Conservation (phyloP, 306 rosid species). For the Dalbergia cultrata region DNA sequence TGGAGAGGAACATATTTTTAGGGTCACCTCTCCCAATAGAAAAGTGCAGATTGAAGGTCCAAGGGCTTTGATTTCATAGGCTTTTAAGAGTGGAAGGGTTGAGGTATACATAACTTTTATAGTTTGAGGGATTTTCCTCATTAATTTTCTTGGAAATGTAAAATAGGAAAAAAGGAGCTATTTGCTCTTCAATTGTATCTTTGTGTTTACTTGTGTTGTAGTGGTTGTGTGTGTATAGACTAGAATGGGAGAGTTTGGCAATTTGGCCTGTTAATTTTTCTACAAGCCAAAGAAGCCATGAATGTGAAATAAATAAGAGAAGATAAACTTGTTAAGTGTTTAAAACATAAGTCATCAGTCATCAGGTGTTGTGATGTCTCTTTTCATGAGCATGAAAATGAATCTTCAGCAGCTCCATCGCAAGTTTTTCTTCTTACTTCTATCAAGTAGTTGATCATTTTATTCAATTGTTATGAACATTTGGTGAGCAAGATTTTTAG, state of each 20-base stretch:
- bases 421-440: not conserved
- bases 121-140: not conserved
- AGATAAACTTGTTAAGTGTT: not conserved
- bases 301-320: not conserved
- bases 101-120: not conserved
- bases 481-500: not conserved
- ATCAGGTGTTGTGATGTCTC: not conserved
- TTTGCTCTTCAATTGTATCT: not conserved
- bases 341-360: too few relatives aligned
- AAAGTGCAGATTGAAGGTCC: conserved; percentile 48
- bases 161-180: not conserved
- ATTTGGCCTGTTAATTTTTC: conserved; percentile 35
- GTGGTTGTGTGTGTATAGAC: not conserved
- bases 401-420: not conserved
- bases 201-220: not conserved
- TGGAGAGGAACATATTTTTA: conserved; percentile 69
- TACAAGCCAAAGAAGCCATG: conserved; percentile 28
- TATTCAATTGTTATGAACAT: not conserved
- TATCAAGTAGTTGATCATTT: not conserved
- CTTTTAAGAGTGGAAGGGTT: not conserved
- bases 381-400: not conserved
- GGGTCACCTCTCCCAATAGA: conserved; percentile 44
- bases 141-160: not conserved
- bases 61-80: not conserved
- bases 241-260: not conserved